A percentile compares a stretch with the other conserved stretches of the same genome.
phyloP scores from a whole-genome alignment of 371 early-diverging fungal genomes.

The Nosema muscidifuracis region DNA sequence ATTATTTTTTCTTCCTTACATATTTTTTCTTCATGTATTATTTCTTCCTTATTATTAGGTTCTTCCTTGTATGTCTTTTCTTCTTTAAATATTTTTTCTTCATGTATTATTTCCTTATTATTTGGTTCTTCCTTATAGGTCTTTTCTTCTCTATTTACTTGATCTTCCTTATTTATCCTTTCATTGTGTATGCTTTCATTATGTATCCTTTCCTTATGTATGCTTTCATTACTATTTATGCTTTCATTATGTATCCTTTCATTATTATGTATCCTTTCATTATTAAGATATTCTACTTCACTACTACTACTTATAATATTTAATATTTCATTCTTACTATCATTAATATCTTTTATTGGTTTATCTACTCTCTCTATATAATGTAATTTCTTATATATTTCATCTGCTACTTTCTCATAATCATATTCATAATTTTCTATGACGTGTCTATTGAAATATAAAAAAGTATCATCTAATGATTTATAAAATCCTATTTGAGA shows the following conservation, averaged over 20 bases:
- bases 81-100: no score
- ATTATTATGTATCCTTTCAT: no score
- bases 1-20: not conserved
- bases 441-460: conserved; percentile 12
- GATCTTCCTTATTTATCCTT: no score
- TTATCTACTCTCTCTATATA: not conserved
- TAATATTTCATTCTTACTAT: not conserved
- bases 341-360: not conserved
- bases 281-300: not conserved
- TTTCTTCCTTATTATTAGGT: no score
- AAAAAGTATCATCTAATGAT: not conserved
- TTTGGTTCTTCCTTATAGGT: no score
- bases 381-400: conserved; percentile 16
- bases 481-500: conserved; percentile 15
- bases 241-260: no score
- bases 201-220: no score
- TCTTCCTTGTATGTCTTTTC: no score
- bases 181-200: no score
- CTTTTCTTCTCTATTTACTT: no score
- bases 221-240: no score
- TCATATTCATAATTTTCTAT: conserved; percentile 15
- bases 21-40: conserved; percentile 4
- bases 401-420: conserved; percentile 22
- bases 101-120: no score
- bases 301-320: not conserved